Percentiles rank a stretch among this genome's conserved stretches.
Conservation (phyloP, 2,329 filamentous ascomycete genomes). For the Neophaeococcomyces mojaviensis region DNA sequence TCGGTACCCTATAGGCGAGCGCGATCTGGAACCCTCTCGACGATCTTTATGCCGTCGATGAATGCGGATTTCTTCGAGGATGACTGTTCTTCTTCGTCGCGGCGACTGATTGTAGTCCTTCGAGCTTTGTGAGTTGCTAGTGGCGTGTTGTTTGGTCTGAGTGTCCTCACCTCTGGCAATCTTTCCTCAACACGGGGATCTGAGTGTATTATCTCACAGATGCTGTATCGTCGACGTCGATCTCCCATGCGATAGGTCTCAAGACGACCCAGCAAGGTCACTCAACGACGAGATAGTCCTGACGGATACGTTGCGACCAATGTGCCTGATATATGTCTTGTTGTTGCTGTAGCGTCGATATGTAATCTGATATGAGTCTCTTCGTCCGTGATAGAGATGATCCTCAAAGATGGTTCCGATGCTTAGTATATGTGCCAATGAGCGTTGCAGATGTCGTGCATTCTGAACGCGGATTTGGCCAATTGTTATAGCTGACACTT, state of each 20-base stretch:
- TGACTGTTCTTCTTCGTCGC: constrained; percentile 1
- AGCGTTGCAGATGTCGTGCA: constrained; percentile 4
- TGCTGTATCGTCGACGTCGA: constrained; percentile 3
- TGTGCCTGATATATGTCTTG: too few species aligned
- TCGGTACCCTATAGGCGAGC: neutral
- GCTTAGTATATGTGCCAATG: constrained; percentile 9
- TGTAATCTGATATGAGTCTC: neutral
- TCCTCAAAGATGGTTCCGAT: neutral
- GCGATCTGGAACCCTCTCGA: neutral
- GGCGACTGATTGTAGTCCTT: constrained; percentile 1
- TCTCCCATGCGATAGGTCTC: too few species aligned
- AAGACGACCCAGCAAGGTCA: too few species aligned
- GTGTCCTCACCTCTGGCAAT: constrained; percentile 3
- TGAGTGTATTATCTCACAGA: neutral
- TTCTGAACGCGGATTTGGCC: neutral
- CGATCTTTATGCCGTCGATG: neutral
- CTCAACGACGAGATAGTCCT: too few species aligned
- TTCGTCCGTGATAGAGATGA: neutral
- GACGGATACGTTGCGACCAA: too few species aligned
- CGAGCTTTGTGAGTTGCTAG: neutral
- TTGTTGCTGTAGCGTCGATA: too few species aligned
- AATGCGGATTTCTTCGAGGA: neutral
- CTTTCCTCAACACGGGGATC: neutral
- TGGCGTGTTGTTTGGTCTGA: neutral
- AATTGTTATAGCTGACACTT: neutral